These are phyloP conservation scores for Blastobotrys elegans DNA, from an alignment of 1,139 yeast species.

Conservation along the genomic window DNA sequence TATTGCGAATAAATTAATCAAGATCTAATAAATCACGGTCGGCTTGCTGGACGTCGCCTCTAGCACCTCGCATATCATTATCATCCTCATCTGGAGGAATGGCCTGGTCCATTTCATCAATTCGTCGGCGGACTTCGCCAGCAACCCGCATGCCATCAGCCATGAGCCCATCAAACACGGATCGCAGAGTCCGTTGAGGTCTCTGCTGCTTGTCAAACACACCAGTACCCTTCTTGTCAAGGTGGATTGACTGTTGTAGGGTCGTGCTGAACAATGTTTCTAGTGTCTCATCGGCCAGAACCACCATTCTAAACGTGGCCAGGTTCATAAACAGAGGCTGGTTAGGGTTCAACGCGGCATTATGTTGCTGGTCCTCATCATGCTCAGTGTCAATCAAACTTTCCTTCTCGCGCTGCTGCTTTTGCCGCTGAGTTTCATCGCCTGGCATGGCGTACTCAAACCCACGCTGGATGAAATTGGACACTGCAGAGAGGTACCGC, in stretches of 20 bases:
- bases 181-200: conserved; percentile 50
- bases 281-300: conserved; percentile 88
- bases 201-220: conserved; percentile 20
- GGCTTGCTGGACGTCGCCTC: conserved; percentile 31
- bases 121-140: conserved; percentile 75
- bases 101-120: conserved; percentile 50
- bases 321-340: conserved; percentile 71
- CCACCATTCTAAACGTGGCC: conserved; percentile 92
- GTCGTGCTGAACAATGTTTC: conserved; percentile 75
- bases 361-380: conserved; percentile 38
- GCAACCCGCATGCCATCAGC: conserved; percentile 94
- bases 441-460: conserved; percentile 86
- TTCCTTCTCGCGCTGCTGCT: neutral
- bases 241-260: conserved; percentile 59
- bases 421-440: conserved; percentile 6
- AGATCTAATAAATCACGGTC: conserved; percentile 37
- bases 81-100: conserved; percentile 29
- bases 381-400: conserved; percentile 20
- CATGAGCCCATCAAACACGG: conserved; percentile 84
- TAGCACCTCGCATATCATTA: conserved; percentile 29
- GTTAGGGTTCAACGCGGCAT: conserved; percentile 76
- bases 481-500: conserved; percentile 80
- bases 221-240: conserved; percentile 45
- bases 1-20: too few relatives aligned
- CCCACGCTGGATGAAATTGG: conserved; percentile 79